Evolutionary conservation across 768 basidiomycete species (phyloP).

Genomic region (Auriscalpium microsporum): DNA sequence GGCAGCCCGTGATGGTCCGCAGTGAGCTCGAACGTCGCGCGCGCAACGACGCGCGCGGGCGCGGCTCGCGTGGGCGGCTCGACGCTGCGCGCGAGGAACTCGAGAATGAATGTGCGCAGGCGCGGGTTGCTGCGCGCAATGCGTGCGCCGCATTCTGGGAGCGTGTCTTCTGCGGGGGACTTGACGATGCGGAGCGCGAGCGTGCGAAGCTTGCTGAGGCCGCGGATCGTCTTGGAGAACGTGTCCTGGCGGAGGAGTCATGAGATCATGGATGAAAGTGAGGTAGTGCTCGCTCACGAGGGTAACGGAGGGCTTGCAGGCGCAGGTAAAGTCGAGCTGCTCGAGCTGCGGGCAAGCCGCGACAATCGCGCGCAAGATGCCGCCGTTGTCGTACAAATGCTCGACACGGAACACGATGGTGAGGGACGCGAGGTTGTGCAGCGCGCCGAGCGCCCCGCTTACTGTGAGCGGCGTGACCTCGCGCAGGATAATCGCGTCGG

Average conservation of each 20-base stretch:
- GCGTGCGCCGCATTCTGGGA: slow-evolving; percentile 48
- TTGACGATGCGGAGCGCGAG: slow-evolving; percentile 59
- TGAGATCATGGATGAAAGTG: neutral
- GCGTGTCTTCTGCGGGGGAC: slow-evolving; percentile 54
- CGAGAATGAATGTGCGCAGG: slow-evolving; percentile 52
- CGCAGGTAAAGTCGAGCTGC: slow-evolving; percentile 58
- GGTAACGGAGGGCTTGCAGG: slow-evolving; percentile 64
- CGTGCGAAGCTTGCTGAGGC: slow-evolving; percentile 54
- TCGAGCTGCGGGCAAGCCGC: slow-evolving; percentile 56
- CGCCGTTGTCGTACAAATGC: slow-evolving; percentile 61
- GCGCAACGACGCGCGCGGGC: neutral
- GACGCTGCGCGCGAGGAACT: slow-evolving; percentile 46
- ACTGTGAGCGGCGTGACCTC: slow-evolving; percentile 59
- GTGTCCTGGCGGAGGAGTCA: slow-evolving; percentile 35
- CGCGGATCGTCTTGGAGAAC: slow-evolving; percentile 54
- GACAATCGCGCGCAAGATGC: slow-evolving; percentile 58
- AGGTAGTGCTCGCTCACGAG: slow-evolving; percentile 37
- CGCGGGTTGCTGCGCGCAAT: slow-evolving; percentile 63
- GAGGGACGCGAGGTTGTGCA: slow-evolving; percentile 48
- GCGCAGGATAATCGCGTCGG: slow-evolving; percentile 58
- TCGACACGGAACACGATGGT: slow-evolving; percentile 62
- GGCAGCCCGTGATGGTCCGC: slow-evolving; percentile 12
- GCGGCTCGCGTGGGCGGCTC: slow-evolving; percentile 26
- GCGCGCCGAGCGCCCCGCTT: slow-evolving; percentile 46
- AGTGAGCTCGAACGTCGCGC: slow-evolving; percentile 9